Base-by-base conservation (phyloP, 2,329 filamentous ascomycete species). In the Verticillium isaacii region DNA sequence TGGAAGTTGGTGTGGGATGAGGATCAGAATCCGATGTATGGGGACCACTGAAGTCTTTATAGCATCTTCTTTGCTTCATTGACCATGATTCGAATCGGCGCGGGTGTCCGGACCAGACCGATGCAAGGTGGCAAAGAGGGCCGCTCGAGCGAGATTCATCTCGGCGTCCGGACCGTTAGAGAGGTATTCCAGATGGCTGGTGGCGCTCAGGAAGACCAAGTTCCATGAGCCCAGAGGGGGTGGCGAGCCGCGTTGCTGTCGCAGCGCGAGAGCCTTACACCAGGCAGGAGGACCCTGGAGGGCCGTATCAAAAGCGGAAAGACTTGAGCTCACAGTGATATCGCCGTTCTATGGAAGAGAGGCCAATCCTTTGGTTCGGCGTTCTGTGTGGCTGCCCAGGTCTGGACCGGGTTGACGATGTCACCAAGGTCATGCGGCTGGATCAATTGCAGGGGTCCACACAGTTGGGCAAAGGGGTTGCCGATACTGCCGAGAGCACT, bases 1-100 rank as follows among this genome's bases (percentile, higher is more conserved):
- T 54, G 17, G 37, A 57, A 56, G 52, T 55, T 17, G 58, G 56
- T 45, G 19, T 34, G 37, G 39, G 57, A 60, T 56, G 61, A 61
- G 61, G 37, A 52, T 56, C 14, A 9, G 45, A 2, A 25, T 41
- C 12, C 14, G n/a, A 50, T 67, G 36, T 17, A 32, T 32, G 32
- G 37, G 45, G 32, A 32, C 32, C 8, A 9, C 4, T 11, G n/a
- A 12, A 23, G 45, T n/a, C 23, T 52, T 52, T 52, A 52, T 52
- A 52, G 45, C 9, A 23, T 12, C 19, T 52, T 15, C 19, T 12
- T 52, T 12, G 9, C 11, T 11, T 12, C 8, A 9, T 57, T 57
- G 12, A 32, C 17, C 32, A 11, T 15, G 55, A 15, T 57, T 9
- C 6, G 23, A 12, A 19, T 25, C 45, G 23, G 1, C 23, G 15